Evolutionary conservation across 2,329 filamentous ascomycete species (phyloP).

Genomic region (Xylariales sp.): DNA sequence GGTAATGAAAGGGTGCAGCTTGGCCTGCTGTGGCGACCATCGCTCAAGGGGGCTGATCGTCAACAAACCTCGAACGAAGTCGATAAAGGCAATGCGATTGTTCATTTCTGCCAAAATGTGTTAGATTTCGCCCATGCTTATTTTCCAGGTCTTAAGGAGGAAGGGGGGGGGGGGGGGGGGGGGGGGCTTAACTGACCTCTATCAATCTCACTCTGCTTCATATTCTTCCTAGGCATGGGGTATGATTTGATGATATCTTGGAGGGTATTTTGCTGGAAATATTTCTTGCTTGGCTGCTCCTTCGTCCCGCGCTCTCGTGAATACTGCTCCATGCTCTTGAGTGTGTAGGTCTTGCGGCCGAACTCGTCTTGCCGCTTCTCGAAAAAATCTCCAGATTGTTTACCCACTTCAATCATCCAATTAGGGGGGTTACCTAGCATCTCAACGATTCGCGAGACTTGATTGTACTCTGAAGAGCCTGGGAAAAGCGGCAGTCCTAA

Average conservation of each 20-base stretch:
- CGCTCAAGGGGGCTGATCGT: constrained; percentile 94
- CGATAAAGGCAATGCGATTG: constrained; percentile 94
- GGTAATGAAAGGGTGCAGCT: constrained; percentile 96
- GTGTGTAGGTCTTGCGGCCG: constrained; percentile 80
- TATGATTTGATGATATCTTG: constrained; percentile 98
- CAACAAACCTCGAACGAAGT: constrained; percentile 89
- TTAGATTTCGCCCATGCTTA: too few relatives aligned
- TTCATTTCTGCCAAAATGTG: constrained; percentile 95
- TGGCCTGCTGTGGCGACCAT: constrained; percentile 97
- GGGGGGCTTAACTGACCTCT: constrained; percentile 85
- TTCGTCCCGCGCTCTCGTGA: constrained; percentile 93
- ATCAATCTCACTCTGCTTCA: constrained; percentile 96
- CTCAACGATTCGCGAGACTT: constrained; percentile 93
- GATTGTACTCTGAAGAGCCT: constrained; percentile 97
- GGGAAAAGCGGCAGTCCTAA: constrained; percentile 91
- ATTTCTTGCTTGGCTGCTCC: constrained; percentile 99
- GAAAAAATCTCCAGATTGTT: constrained; percentile 95
- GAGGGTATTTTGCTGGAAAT: constrained; percentile 90
- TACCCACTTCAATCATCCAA: constrained; percentile 99
- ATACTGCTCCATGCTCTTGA: constrained; percentile 98
- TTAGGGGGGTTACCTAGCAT: constrained; percentile 96
- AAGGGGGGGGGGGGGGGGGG: too few relatives aligned
- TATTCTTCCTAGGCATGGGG: constrained; percentile 97
- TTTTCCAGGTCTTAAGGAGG: too few relatives aligned
- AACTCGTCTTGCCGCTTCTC: constrained; percentile 91